Evolutionary conservation across 2,329 filamentous ascomycete genomes (phyloP), one percentile per base, ranked within the genome.

Genomic region (Hymenoscyphus scutula): DNA sequence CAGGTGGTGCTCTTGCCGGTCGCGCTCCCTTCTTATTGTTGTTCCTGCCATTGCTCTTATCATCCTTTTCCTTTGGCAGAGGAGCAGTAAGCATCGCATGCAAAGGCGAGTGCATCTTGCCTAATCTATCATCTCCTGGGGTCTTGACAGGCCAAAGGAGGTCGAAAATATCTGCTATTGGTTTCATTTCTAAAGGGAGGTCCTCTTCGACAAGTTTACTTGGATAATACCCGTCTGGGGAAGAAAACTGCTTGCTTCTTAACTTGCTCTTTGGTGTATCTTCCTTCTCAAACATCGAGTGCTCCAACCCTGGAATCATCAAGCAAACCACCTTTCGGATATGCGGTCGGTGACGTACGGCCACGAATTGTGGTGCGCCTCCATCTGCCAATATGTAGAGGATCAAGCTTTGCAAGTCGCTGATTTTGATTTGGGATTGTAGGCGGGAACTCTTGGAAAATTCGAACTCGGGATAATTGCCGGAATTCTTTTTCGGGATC

Each of bases 271-370:
- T 60, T 30, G 56, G 56, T 19, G 25, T 53, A 10, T 64, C 62
- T n/a, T 62, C 45, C 25, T 64, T 81, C 74, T 89, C 85, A 77
- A 98, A 96, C 90, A 98, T 95, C 65, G 87, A 89, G 71, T 91
- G 85, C 73, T 98, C 94, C 27, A 99, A 78, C 0, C 95, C 95
- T 11, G 95, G 95, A 11, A 97, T 87, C 90, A 97, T 94, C 68
- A 99, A 79, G 48, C 91, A 85, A 32, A 98, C 93, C 32, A 96
- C 89, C 77, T 95, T 96, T 66, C 85, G 80, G 69, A 90, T 86
- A 63, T 86, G 80, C 5, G 84, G 82, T 54, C 87, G 81, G 70
- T 89, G 82, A 63, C 79, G 79, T 56, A 89, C 81, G 53, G 82
- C 81, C 53, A 89, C 80, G 84, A 87, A 90, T 69, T 87, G 84